Percentiles rank a stretch among this genome's conserved stretches.
phyloP scores from a whole-genome alignment of 228 moss, liverwort and hornwort genomes.

The Sphagnum magellanicum region DNA sequence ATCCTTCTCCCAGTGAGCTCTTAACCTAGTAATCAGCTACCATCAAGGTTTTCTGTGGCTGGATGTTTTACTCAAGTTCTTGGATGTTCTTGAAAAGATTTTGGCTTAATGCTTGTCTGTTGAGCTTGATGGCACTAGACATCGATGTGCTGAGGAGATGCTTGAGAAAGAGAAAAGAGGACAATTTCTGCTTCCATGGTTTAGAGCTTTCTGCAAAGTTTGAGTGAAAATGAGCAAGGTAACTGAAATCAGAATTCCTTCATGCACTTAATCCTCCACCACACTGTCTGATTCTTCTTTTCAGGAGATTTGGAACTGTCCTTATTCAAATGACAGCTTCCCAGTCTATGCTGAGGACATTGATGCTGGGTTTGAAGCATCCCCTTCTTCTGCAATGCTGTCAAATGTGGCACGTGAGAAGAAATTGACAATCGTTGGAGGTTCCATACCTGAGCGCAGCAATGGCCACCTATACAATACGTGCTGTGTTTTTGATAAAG shows the following conservation, averaged over 20 bases:
- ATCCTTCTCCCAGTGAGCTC: constrained; percentile 80
- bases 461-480: constrained; percentile 74
- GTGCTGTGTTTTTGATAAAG: constrained; percentile 74
- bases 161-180: neutral
- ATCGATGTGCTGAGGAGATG: neutral
- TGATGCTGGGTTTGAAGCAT: constrained; percentile 36
- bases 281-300: neutral
- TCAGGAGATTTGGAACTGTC: constrained; percentile 99
- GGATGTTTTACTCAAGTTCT: neutral
- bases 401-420: constrained; percentile 71
- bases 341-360: constrained; percentile 68
- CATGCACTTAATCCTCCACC: constrained; percentile 1
- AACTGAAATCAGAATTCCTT: neutral
- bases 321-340: constrained; percentile 72
- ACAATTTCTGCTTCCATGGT: too few relatives aligned
- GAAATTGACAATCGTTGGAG: constrained; percentile 77
- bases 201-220: neutral
- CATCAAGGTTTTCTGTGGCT: neutral
- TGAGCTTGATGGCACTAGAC: neutral
- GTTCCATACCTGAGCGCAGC: constrained; percentile 88
- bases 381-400: constrained; percentile 84
- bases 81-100: neutral
- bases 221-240: neutral
- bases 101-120: neutral
- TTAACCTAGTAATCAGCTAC: neutral